Base-by-base conservation (phyloP, 805 yeast species). In the Candida palmyrensis region DNA sequence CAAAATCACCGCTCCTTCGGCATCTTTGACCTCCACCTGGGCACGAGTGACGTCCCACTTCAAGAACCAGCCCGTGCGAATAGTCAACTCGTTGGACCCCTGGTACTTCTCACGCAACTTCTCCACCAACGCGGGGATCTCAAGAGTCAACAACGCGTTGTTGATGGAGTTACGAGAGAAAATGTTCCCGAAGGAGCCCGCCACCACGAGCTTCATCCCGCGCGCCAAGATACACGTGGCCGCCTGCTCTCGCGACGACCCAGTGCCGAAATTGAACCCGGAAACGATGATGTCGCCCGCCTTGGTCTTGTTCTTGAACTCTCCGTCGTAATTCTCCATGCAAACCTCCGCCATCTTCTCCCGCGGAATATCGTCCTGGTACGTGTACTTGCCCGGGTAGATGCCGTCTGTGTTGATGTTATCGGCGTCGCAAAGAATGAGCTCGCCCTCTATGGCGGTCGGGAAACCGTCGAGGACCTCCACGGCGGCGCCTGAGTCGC, bases 341-440 rank as follows among this genome's bases (percentile, higher is more conserved):
- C 98, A 92, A 29, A 92, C 98, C 61, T 90, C 84, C 22, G 98
- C 98, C 99, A 92, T 92, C 57, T 82, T 86, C 48, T 86, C 95
- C 51, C 83, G 74, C 26, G 97, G 75, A 29, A 92, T 92, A 55
- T 92, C 97, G 59, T 92, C 99, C 66, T 92, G 97, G 64, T 92
- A 92, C 7, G 99, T 92, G 70, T 92, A 92, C 58, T 92, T 92
- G 45, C 99, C 99, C 15, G 99, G 99, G 56, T 92, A 92, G 38
- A 92, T 92, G 52, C 97, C 99, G 58, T 92, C 99, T 15, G 99
- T 92, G 66, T 92, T 92, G 61, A 92, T 80, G 55, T 83, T 84
- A 62, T 92, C 98, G 29, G 97, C 97, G 53, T 92, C 96, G 72
- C 98, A 92, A 17, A 92, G 69, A 13, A 92, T 86, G 38, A 92